These are phyloP conservation scores for Gardenia jasminoides DNA, from an alignment of 257 asterid genomes.

Conservation along the genomic window DNA sequence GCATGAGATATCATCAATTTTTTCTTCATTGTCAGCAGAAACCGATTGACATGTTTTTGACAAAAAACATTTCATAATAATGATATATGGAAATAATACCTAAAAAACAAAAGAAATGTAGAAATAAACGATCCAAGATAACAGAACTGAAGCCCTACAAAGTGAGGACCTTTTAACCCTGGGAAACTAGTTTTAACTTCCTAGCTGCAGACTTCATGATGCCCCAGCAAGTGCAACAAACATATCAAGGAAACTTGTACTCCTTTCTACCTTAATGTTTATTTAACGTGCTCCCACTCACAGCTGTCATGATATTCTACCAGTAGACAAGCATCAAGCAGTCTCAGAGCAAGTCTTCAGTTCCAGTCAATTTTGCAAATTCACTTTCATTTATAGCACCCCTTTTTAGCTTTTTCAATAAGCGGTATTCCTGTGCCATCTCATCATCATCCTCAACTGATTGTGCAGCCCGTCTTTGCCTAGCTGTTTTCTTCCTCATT, in stretches of 20 bases:
- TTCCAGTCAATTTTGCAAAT: conserved; percentile 79
- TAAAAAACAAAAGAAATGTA: too few relatives aligned
- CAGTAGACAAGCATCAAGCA: background rate
- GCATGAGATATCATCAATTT: background rate
- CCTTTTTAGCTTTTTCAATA: conserved; percentile 70
- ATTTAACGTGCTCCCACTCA: background rate
- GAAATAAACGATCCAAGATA: background rate
- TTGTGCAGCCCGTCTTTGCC: conserved; percentile 77
- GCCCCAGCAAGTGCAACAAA: conserved; percentile 11
- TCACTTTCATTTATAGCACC: conserved; percentile 70
- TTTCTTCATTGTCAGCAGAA: background rate
- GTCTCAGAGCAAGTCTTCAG: conserved; percentile 58
- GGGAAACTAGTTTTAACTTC: conserved; percentile 1
- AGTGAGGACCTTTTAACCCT: background rate
- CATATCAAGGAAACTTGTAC: background rate
- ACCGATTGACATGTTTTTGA: background rate
- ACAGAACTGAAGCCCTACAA: background rate
- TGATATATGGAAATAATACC: background rate
- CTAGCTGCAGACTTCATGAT: background rate
- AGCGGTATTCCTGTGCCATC: conserved; percentile 65
- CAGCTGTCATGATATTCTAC: background rate
- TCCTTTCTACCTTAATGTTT: background rate
- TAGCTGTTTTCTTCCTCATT: conserved; percentile 79
- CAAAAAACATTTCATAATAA: background rate
- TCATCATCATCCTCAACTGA: conserved; percentile 85